Conservation (phyloP, 148 eudicot species). For the Hydrangea macrophylla region DNA sequence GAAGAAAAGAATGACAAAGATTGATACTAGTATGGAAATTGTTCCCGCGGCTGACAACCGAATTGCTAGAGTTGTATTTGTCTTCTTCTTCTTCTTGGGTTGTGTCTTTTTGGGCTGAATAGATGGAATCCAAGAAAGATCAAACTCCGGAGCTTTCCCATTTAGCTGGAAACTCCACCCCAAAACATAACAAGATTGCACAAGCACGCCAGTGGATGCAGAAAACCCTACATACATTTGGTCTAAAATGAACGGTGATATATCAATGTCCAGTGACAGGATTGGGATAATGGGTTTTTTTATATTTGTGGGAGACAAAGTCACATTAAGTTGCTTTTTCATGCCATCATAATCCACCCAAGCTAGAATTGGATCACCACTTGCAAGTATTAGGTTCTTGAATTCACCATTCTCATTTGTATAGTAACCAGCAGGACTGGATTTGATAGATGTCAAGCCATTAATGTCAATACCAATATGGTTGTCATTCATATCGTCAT, state of each 20-base stretch:
- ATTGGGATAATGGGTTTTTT: background rate
- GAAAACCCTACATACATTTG: slow-evolving; percentile 31
- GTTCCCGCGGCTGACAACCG: background rate
- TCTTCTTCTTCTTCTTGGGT: too few species aligned
- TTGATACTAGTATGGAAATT: background rate
- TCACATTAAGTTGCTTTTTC: background rate
- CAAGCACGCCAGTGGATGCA: slow-evolving; percentile 20
- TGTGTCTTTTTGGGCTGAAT: slow-evolving; percentile 8
- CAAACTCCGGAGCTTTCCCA: slow-evolving; percentile 12
- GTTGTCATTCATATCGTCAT: slow-evolving; percentile 1
- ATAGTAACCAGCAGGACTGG: background rate
- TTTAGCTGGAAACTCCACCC: slow-evolving; percentile 26
- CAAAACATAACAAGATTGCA: slow-evolving; percentile 6
- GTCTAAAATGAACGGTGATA: background rate
- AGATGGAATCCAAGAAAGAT: slow-evolving; percentile 17
- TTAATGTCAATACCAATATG: slow-evolving; percentile 6
- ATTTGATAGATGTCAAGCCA: background rate
- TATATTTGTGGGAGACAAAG: background rate
- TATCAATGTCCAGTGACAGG: background rate
- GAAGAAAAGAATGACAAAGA: background rate
- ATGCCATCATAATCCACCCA: slow-evolving; percentile 4
- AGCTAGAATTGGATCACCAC: background rate
- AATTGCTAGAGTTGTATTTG: background rate
- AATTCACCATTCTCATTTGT: background rate
- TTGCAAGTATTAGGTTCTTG: background rate